Conservation (phyloP, 2,329 filamentous ascomycete species). For the Akanthomyces muscarius region DNA sequence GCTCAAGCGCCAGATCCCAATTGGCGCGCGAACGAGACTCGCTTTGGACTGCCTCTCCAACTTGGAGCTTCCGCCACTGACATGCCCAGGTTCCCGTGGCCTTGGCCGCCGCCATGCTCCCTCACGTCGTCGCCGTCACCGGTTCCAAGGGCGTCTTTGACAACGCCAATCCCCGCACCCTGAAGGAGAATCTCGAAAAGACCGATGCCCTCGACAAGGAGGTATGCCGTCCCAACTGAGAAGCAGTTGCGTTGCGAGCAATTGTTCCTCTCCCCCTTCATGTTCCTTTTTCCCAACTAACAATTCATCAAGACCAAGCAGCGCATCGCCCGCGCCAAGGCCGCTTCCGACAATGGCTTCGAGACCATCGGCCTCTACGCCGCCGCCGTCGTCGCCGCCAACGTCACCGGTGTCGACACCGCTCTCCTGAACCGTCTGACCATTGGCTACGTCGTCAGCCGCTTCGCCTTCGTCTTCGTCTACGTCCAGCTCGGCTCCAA, state of each 20-base stretch:
- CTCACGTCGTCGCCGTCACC: slow-evolving; percentile 32
- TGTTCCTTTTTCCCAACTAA: background rate
- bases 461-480: slow-evolving; percentile 37
- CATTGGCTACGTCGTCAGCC: slow-evolving; percentile 37
- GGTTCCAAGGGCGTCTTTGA: slow-evolving; percentile 34
- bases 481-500: slow-evolving; percentile 44
- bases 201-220: slow-evolving; percentile 30
- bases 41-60: background rate
- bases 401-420: slow-evolving; percentile 37
- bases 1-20: background rate
- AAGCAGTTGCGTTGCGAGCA: background rate
- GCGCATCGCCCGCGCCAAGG: slow-evolving; percentile 49
- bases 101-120: slow-evolving; percentile 32
- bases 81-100: slow-evolving; percentile 38
- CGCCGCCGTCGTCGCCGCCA: slow-evolving; percentile 42
- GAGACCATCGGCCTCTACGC: slow-evolving; percentile 43
- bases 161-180: slow-evolving; percentile 35
- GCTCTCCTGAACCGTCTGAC: slow-evolving; percentile 38
- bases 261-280: background rate
- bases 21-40: background rate
- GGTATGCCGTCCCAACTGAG: slow-evolving; percentile 20
- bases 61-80: background rate
- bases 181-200: slow-evolving; percentile 29
- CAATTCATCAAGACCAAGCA: slow-evolving; percentile 44
- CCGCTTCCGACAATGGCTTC: slow-evolving; percentile 41